Percentiles rank a stretch among this genome's conserved stretches.
Evolutionary conservation across 1,139 yeast species (phyloP).

Genomic region (Nakaseomyces delphensis): DNA sequence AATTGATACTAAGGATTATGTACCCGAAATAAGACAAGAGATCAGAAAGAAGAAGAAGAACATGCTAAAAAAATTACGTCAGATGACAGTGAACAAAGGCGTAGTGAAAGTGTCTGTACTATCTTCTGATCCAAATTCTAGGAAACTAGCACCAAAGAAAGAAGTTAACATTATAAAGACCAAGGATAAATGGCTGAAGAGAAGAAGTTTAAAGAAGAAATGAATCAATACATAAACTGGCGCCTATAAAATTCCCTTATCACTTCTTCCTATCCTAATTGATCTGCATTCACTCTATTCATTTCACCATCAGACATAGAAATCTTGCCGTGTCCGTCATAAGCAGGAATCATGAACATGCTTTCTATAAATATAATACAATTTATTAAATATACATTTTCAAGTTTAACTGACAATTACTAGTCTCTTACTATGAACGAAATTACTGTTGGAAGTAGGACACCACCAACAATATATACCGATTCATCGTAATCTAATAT

Average conservation of each 20-base stretch:
- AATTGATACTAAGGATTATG: conserved; percentile 12
- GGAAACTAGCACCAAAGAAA: conserved; percentile 36
- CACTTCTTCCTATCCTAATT: too few species aligned
- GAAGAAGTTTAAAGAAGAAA: conserved; percentile 39
- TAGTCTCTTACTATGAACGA: conserved; percentile 20
- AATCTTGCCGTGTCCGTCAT: too few species aligned
- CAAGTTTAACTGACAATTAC: neutral
- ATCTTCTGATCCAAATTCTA: conserved; percentile 11
- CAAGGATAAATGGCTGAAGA: conserved; percentile 52
- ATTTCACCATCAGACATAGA: too few species aligned
- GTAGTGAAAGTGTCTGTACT: conserved; percentile 42
- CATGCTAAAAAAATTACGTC: conserved; percentile 36
- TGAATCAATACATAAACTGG: conserved; percentile 8
- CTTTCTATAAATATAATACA: too few species aligned
- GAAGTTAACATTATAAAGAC: conserved; percentile 37
- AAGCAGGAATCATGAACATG: too few species aligned
- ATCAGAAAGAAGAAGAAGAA: conserved; percentile 38
- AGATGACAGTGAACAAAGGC: conserved; percentile 40
- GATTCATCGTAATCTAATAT: conserved; percentile 16
- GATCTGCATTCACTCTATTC: too few species aligned
- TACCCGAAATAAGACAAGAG: conserved; percentile 15
- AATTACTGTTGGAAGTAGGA: conserved; percentile 23
- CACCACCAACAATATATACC: conserved; percentile 23
- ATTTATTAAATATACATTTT: neutral
- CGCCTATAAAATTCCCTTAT: neutral